A percentile compares a stretch with the other conserved stretches of the same genome.
These are phyloP conservation scores for Tetrahymena malaccensis DNA, from an alignment of 73 alveolate species.

Conservation along the genomic window DNA sequence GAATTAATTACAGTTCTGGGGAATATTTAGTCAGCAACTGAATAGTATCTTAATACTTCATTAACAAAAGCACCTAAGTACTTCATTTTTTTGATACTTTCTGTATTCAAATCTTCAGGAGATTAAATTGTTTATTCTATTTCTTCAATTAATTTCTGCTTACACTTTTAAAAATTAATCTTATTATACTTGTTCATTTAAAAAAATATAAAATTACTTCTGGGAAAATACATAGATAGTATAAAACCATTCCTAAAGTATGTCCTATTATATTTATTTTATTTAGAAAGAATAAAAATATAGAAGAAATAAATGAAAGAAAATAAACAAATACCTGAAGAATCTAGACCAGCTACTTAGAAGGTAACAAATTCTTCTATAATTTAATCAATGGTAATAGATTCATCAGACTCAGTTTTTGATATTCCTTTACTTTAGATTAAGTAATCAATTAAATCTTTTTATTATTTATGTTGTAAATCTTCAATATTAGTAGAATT, in stretches of 20 bases:
- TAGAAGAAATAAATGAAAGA: not conserved
- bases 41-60: not conserved
- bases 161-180: not conserved
- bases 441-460: not conserved
- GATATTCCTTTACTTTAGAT: not conserved
- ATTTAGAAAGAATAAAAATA: no score
- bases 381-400: not conserved
- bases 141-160: not conserved
- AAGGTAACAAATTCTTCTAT: not conserved
- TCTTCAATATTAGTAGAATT: not conserved
- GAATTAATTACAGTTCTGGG: not conserved
- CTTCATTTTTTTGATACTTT: not conserved
- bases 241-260: not conserved
- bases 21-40: not conserved
- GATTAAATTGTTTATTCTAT: not conserved
- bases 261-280: not conserved
- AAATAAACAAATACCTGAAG: not conserved
- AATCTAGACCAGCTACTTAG: not conserved
- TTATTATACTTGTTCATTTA: not conserved
- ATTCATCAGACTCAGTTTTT: not conserved
- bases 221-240: not conserved
- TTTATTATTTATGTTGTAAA: not conserved
- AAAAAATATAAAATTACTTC: not conserved
- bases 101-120: not conserved
- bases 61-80: not conserved